Conservation (phyloP, 1,139 yeast genomes). For the Tardiomyces blankii region DNA sequence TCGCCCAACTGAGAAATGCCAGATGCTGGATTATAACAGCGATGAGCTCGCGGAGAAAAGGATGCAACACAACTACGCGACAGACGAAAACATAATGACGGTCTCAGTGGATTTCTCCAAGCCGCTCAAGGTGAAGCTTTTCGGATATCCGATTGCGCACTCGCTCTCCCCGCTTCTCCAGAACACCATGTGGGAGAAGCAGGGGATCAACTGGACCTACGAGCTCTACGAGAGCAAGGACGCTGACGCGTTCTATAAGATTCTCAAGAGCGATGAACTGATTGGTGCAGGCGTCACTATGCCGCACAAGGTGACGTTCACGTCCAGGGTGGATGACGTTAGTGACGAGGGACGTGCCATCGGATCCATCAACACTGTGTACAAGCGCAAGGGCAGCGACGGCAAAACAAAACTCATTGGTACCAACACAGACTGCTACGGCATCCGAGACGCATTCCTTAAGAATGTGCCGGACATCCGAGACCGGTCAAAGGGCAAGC, state of each 20-base stretch:
- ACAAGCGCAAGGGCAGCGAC: slow-evolving; percentile 35
- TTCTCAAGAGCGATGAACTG: slow-evolving; percentile 40
- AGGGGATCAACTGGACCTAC: slow-evolving; percentile 74
- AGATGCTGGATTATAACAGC: too few relatives aligned
- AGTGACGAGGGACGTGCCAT: slow-evolving; percentile 65
- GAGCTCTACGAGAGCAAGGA: slow-evolving; percentile 54
- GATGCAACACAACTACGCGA: neutral
- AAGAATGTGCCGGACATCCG: neutral
- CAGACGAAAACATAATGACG: neutral
- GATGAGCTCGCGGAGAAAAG: too few relatives aligned
- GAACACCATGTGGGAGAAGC: slow-evolving; percentile 55
- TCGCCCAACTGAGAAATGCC: too few relatives aligned
- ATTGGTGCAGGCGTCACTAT: slow-evolving; percentile 93
- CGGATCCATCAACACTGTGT: slow-evolving; percentile 91
- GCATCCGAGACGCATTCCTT: slow-evolving; percentile 58
- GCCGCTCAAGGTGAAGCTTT: slow-evolving; percentile 24
- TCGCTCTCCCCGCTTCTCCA: slow-evolving; percentile 86
- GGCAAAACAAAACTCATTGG: slow-evolving; percentile 48
- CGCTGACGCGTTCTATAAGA: slow-evolving; percentile 33
- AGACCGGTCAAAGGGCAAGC: neutral
- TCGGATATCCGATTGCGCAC: slow-evolving; percentile 75
- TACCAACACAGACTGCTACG: slow-evolving; percentile 95
- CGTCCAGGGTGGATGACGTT: slow-evolving; percentile 45
- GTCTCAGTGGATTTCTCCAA: neutral
- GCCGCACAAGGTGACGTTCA: slow-evolving; percentile 75